Evolutionary conservation across 2,329 filamentous ascomycete species (phyloP).

Genomic region (Xylariaceae sp.): DNA sequence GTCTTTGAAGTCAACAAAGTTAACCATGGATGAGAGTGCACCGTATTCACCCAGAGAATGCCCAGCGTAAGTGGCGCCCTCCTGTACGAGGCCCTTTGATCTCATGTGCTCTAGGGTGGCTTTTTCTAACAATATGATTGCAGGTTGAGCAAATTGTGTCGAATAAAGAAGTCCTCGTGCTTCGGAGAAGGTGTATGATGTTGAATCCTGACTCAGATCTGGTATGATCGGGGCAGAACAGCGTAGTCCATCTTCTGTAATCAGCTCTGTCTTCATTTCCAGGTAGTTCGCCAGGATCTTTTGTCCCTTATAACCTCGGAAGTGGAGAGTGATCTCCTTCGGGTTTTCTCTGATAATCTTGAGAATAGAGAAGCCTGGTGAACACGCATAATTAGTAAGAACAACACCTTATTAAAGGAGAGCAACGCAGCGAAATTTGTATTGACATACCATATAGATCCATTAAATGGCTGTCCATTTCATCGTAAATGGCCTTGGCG

Average conservation of each 20-base stretch:
- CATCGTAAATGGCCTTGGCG: slow-evolving; percentile 96
- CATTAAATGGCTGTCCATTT: slow-evolving; percentile 95
- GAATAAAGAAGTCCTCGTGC: slow-evolving; percentile 93
- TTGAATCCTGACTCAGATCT: slow-evolving; percentile 88
- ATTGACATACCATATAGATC: slow-evolving; percentile 93
- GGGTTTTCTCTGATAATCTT: slow-evolving; percentile 99
- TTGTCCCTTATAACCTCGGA: slow-evolving; percentile 94
- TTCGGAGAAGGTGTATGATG: slow-evolving; percentile 95
- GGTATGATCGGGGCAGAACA: slow-evolving; percentile 99
- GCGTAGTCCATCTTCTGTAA: slow-evolving; percentile 85
- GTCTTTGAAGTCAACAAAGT: slow-evolving; percentile 18
- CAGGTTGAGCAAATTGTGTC: slow-evolving; percentile 97
- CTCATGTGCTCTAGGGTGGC: slow-evolving; percentile 78
- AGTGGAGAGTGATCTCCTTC: slow-evolving; percentile 97
- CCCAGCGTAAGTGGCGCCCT: slow-evolving; percentile 20
- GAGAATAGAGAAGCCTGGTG: slow-evolving; percentile 86
- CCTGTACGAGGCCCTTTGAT: slow-evolving; percentile 15
- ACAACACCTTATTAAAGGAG: too few relatives aligned
- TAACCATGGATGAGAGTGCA: slow-evolving; percentile 14
- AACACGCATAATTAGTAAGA: slow-evolving; percentile 18
- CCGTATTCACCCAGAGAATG: slow-evolving; percentile 23
- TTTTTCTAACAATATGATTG: slow-evolving; percentile 98
- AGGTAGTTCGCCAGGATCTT: slow-evolving; percentile 98
- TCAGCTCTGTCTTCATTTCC: slow-evolving; percentile 99
- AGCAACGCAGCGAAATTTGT: too few relatives aligned